These are phyloP conservation scores for Porcisia hertigi DNA, from an alignment of 208 protist genomes.

Conservation along the genomic window DNA sequence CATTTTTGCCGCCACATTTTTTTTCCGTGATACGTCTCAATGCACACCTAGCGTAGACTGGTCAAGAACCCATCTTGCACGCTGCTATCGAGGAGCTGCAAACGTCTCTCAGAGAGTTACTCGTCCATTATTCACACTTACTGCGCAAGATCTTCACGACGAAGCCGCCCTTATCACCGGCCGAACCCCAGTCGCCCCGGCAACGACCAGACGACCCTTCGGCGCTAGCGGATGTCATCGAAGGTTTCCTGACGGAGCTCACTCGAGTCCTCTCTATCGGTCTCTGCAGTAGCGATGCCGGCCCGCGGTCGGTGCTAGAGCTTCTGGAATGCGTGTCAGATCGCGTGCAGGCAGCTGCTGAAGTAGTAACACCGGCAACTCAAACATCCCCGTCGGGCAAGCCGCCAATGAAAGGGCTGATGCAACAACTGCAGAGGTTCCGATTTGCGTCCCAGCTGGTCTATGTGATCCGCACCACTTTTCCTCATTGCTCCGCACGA, in stretches of 20 bases:
- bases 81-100: constrained; percentile 12
- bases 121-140: constrained; percentile 15
- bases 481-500: constrained; percentile 21
- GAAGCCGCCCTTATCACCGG: neutral
- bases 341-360: constrained; percentile 20
- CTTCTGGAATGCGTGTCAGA: constrained; percentile 37
- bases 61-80: constrained; percentile 8
- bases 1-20: too few species aligned
- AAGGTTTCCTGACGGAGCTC: constrained; percentile 48
- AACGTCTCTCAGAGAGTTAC: constrained; percentile 12
- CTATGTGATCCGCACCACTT: constrained; percentile 42
- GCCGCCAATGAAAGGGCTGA: constrained; percentile 2
- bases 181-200: neutral
- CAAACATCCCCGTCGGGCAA: too few species aligned
- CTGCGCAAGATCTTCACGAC: constrained; percentile 25
- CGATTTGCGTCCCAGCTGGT: constrained; percentile 63
- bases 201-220: neutral
- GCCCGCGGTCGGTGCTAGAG: constrained; percentile 66
- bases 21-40: too few species aligned
- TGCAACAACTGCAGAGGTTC: constrained; percentile 30
- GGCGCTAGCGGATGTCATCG: constrained; percentile 24
- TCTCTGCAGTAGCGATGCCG: constrained; percentile 32
- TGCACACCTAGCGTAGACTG: neutral
- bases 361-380: neutral
- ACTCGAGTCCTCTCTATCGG: constrained; percentile 47